These are phyloP conservation scores for Pleurotus salmoneostramineus DNA, from an alignment of 768 basidiomycete genomes.

Conservation along the genomic window DNA sequence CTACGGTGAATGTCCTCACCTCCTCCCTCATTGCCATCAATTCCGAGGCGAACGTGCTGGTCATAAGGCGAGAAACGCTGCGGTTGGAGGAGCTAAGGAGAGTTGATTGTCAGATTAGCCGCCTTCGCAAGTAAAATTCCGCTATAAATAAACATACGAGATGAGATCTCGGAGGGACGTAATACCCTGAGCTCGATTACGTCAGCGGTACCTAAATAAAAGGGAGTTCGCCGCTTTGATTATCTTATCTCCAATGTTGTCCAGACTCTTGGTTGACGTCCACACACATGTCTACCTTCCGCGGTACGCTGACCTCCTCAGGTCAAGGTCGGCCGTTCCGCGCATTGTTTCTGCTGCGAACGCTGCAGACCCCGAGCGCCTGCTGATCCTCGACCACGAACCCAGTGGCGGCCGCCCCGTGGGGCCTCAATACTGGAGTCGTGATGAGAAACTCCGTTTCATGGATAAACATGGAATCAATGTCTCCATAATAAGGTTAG, in stretches of 20 bases:
- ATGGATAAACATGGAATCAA: constrained; percentile 84
- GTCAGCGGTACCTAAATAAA: constrained; percentile 3
- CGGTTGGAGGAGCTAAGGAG: background rate
- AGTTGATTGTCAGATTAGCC: background rate
- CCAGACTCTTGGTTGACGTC: constrained; percentile 62
- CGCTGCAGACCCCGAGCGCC: constrained; percentile 56
- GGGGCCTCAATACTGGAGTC: constrained; percentile 74
- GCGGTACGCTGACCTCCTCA: constrained; percentile 67
- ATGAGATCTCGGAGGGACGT: background rate
- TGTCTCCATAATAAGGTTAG: constrained; percentile 72
- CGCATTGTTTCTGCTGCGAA: constrained; percentile 49
- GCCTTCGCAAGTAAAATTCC: background rate
- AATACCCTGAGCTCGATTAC: background rate
- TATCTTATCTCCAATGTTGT: constrained; percentile 15
- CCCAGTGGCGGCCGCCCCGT: constrained; percentile 78
- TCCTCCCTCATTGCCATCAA: constrained; percentile 23
- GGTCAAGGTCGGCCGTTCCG: constrained; percentile 60
- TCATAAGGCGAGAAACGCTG: constrained; percentile 11
- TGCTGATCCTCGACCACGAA: constrained; percentile 77
- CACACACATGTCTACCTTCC: constrained; percentile 88
- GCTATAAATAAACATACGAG: background rate
- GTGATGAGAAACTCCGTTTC: constrained; percentile 73
- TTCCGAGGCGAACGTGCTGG: background rate
- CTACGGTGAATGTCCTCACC: constrained; percentile 11
- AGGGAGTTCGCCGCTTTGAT: background rate